Conservation (phyloP, 2,329 filamentous ascomycete species). For the Cladosporium phlei region DNA sequence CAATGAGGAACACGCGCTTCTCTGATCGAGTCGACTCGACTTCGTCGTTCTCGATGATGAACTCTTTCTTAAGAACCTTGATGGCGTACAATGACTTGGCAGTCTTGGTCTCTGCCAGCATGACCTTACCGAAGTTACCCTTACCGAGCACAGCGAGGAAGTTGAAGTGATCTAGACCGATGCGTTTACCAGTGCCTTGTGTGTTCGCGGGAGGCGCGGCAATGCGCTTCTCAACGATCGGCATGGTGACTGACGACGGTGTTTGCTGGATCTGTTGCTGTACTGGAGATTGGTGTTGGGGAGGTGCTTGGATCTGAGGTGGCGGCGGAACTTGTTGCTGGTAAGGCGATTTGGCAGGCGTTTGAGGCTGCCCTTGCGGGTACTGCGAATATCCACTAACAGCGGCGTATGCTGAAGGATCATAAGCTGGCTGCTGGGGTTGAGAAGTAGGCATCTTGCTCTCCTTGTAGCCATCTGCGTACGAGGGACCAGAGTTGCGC, state of each 20-base stretch:
- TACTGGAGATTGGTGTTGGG: slow-evolving; percentile 39
- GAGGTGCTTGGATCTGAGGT: slow-evolving; percentile 37
- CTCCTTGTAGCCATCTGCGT: slow-evolving; percentile 33
- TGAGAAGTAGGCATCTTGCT: slow-evolving; percentile 25
- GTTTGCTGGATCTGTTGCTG: slow-evolving; percentile 27
- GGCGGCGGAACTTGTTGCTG: slow-evolving; percentile 51
- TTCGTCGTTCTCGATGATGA: slow-evolving; percentile 99
- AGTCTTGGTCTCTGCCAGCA: slow-evolving; percentile 95
- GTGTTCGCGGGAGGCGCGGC: slow-evolving; percentile 63
- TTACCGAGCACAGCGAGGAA: slow-evolving; percentile 97
- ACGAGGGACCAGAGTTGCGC: slow-evolving; percentile 21
- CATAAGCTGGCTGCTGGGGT: slow-evolving; percentile 60
- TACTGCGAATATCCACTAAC: slow-evolving; percentile 36
- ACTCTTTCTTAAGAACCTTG: slow-evolving; percentile 99
- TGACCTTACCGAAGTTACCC: slow-evolving; percentile 99
- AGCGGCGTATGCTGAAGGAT: slow-evolving; percentile 68
- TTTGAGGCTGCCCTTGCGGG: slow-evolving; percentile 48
- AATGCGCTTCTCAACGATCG: slow-evolving; percentile 44
- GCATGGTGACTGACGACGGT: slow-evolving; percentile 26
- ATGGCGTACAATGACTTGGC: slow-evolving; percentile 92
- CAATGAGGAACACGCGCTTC: slow-evolving; percentile 94
- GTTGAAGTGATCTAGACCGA: slow-evolving; percentile 97
- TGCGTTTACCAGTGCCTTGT: slow-evolving; percentile 72
- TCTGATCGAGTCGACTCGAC: slow-evolving; percentile 97
- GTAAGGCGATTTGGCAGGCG: slow-evolving; percentile 42